Base-by-base conservation (phyloP, 805 yeast species). In the Wickerhamomyces sydowiorum region DNA sequence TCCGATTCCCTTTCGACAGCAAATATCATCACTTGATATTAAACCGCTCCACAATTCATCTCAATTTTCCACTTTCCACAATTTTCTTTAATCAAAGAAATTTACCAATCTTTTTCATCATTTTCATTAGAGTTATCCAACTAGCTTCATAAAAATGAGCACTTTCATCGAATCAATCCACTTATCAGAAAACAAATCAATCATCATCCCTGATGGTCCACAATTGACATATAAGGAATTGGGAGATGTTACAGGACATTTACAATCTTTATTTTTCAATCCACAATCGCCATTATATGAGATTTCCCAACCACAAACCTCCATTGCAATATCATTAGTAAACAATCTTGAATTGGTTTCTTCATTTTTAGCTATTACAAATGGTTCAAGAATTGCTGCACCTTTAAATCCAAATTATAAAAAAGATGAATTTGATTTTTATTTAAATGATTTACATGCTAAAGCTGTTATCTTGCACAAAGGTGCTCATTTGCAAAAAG, bases 391-490 rank as follows among this genome's bases (percentile, higher is more conserved):
- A 49, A 66, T 82, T 36, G 84, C 83, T 18, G 85, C 87, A 2
- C 90, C 90, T 13, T 64, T 82, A 56, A 83, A 82, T 52, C 75
- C 86, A 14, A 70, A 70, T 41, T 81, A 80, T 58, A 79, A 73
- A 52, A 72, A 75, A 50, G 50, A 61, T 27, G 90, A 82, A 60
- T 77, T 80, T 55, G 79, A 77, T 52, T 79, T 80, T 58, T 82
- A 81, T 56, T 62, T 83, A 37, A 73, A 69, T 33, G 89, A 82
- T 53, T 61, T 82, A 49, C 64, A 73, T 50, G 71, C 86, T 7
- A 67, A 67, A 40, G 77, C 79, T 21, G 67, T 82, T 23, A 61
- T 81, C 44, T 83, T 81, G 9, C 78, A 83, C 22, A 59, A 62
- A 42, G 84, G 81, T 30, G 60, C 74, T 1, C 70, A 64, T 37